A percentile compares a stretch with the other conserved stretches of the same genome.
These are phyloP conservation scores for Claviceps fusiformis DNA, from an alignment of 2,329 filamentous ascomycete species.

Conservation along the genomic window DNA sequence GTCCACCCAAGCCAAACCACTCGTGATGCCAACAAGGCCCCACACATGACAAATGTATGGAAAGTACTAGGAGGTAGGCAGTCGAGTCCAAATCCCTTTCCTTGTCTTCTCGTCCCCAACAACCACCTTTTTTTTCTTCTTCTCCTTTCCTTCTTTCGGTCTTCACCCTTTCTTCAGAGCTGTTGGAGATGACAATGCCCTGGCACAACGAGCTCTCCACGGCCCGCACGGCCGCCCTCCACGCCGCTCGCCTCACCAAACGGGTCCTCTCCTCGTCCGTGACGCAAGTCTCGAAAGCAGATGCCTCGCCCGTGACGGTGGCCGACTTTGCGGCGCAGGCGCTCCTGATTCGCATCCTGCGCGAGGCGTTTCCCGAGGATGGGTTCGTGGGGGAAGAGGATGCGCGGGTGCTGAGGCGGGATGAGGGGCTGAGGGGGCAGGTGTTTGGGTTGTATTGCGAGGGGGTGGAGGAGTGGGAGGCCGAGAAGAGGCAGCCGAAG, in stretches of 20 bases:
- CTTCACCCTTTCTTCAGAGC: background rate
- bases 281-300: constrained; percentile 40
- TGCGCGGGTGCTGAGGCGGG: constrained; percentile 34
- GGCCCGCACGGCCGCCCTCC: constrained; percentile 34
- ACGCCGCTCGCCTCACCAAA: constrained; percentile 45
- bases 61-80: too few relatives aligned
- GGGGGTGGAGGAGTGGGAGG: constrained; percentile 5
- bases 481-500: background rate
- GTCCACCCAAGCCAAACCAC: too few relatives aligned
- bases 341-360: constrained; percentile 43
- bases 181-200: background rate
- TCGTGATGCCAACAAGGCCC: too few relatives aligned
- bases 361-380: constrained; percentile 38
- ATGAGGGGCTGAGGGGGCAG: constrained; percentile 32
- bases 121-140: too few relatives aligned
- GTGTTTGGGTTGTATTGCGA: constrained; percentile 41
- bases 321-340: constrained; percentile 52
- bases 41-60: too few relatives aligned
- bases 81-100: too few relatives aligned
- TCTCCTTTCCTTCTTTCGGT: background rate
- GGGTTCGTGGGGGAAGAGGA: constrained; percentile 50
- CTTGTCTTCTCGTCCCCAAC: too few relatives aligned
- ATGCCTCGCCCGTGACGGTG: constrained; percentile 47
- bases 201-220: constrained; percentile 18
- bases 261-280: constrained; percentile 26